Conservation (phyloP, 1,284 basidiomycete species). For the Ganoderma meredithae region DNA sequence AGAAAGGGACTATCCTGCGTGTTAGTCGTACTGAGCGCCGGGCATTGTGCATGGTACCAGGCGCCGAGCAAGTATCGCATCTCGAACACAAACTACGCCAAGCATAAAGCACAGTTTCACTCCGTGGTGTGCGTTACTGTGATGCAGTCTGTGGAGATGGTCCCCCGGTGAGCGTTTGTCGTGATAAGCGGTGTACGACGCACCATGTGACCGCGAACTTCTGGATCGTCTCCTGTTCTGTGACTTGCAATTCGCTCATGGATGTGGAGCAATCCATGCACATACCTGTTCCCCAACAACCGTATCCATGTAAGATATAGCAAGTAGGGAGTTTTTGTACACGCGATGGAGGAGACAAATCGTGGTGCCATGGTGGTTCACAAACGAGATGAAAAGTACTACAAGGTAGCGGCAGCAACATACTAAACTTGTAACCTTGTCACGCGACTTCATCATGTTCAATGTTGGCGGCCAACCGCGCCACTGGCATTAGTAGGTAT, state of each 20-base stretch:
- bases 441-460: not conserved
- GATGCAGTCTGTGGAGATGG: conserved; percentile 1
- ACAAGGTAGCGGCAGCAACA: no score
- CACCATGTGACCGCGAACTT: not conserved
- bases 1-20: no score
- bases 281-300: not conserved
- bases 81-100: conserved; percentile 10
- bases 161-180: not conserved
- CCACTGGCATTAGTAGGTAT: conserved; percentile 6
- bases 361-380: not conserved
- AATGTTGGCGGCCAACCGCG: conserved; percentile 15
- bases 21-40: not conserved
- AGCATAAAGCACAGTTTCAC: conserved; percentile 9
- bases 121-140: conserved; percentile 7
- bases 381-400: not conserved
- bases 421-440: not conserved
- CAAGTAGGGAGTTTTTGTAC: not conserved
- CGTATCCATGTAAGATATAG: not conserved
- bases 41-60: not conserved
- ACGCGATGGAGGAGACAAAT: not conserved
- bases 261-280: not conserved
- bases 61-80: conserved; percentile 6
- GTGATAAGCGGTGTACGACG: not conserved
- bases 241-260: no score
- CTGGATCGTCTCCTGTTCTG: not conserved